Conservation (phyloP, 306 rosid species). For the Inga leiocalycina region DNA sequence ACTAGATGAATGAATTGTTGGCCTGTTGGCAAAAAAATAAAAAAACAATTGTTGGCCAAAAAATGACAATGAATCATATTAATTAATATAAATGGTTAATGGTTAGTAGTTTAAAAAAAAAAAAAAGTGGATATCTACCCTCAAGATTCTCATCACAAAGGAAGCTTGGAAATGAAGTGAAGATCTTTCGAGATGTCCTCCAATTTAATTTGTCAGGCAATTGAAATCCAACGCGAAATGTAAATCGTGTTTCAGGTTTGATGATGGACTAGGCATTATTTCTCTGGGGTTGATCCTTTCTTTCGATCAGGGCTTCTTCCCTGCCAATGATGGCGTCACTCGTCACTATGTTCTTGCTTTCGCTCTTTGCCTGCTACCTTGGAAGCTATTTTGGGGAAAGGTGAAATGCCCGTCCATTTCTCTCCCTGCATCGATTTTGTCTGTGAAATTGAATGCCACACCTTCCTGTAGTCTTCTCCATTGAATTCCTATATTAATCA, state of each 20-base stretch:
- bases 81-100: neutral
- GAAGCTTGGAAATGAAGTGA: neutral
- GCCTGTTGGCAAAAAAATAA: too few relatives aligned
- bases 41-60: neutral
- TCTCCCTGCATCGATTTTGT: neutral
- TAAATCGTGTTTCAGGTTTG: neutral
- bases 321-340: conserved; percentile 47
- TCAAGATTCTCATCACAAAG: neutral
- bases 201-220: neutral
- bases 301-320: neutral
- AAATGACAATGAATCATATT: too few relatives aligned
- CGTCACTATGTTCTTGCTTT: conserved; percentile 41
- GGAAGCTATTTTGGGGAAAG: conserved; percentile 39
- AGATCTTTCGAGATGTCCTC: neutral
- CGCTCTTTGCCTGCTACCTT: conserved; percentile 29
- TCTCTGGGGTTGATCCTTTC: neutral
- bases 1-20: neutral
- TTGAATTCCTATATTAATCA: neutral
- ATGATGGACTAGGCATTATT: neutral
- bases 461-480: neutral
- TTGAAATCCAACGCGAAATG: neutral
- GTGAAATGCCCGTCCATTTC: conserved; percentile 39
- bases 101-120: too few relatives aligned
- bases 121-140: neutral
- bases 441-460: neutral